Evolutionary conservation across 192 early-diverging fungal genomes (phyloP).

Genomic region (Pilaira anomala): DNA sequence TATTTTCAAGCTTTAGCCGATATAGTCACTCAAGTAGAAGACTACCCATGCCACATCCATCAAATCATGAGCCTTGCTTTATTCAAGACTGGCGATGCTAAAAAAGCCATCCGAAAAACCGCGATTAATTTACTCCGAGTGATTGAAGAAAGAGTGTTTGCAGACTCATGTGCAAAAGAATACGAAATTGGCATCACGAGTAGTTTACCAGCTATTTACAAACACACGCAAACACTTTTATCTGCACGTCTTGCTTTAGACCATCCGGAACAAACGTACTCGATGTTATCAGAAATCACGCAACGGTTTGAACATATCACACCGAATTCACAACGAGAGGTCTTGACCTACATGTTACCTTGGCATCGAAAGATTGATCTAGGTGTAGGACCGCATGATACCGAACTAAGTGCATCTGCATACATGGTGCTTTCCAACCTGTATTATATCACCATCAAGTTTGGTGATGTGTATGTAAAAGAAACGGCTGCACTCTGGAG

Average conservation of each 20-base stretch:
- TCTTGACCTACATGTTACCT: conserved; percentile 72
- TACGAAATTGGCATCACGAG: conserved; percentile 69
- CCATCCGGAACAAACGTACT: conserved; percentile 59
- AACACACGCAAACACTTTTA: conserved; percentile 67
- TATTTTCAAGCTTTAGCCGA: conserved; percentile 77
- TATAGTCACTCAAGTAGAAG: conserved; percentile 55
- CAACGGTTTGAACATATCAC: conserved; percentile 61
- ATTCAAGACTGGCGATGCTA: conserved; percentile 76
- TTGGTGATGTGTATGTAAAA: conserved; percentile 70
- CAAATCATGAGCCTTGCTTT: conserved; percentile 65
- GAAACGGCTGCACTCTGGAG: conserved; percentile 80
- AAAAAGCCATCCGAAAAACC: conserved; percentile 61
- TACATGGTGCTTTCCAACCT: conserved; percentile 70
- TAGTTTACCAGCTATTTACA: conserved; percentile 73
- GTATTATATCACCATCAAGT: conserved; percentile 79
- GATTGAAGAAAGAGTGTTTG: conserved; percentile 65
- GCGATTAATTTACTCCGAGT: conserved; percentile 69
- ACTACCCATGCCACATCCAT: conserved; percentile 63
- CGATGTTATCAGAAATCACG: conserved; percentile 76
- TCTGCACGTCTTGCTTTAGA: conserved; percentile 68
- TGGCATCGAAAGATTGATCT: conserved; percentile 81
- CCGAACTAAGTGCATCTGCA: conserved; percentile 44
- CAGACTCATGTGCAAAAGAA: conserved; percentile 57
- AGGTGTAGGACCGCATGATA: conserved; percentile 36
- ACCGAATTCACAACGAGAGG: conserved; percentile 59